Percentiles rank a stretch among this genome's conserved stretches.
Evolutionary conservation across 2,329 filamentous ascomycete species (phyloP).

Genomic region (Colletotrichum shisoi): DNA sequence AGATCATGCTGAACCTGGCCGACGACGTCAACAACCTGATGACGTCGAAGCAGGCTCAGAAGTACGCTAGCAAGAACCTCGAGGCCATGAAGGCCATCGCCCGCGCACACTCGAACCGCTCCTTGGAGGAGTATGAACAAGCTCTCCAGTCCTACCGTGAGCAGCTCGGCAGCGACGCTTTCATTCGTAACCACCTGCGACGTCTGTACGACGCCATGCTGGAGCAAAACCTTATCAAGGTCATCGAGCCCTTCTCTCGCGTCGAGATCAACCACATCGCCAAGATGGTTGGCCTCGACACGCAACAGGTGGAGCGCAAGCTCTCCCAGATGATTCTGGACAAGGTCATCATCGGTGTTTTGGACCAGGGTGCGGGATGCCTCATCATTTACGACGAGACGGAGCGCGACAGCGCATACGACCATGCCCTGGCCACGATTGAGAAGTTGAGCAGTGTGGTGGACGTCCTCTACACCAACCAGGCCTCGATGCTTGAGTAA

Average conservation of each 20-base stretch:
- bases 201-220: conserved; percentile 97
- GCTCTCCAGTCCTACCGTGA: conserved; percentile 89
- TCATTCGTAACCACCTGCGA: conserved; percentile 96
- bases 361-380: conserved; percentile 97
- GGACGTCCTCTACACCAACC: conserved; percentile 96
- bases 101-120: conserved; percentile 92
- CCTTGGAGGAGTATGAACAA: conserved; percentile 95
- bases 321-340: conserved; percentile 99
- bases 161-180: conserved; percentile 91
- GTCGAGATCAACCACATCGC: conserved; percentile 97
- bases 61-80: conserved; percentile 93
- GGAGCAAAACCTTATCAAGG: conserved; percentile 99
- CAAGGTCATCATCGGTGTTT: conserved; percentile 96
- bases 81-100: conserved; percentile 99
- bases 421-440: conserved; percentile 91
- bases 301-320: conserved; percentile 96
- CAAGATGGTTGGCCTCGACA: conserved; percentile 96
- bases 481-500: conserved; percentile 93
- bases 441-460: conserved; percentile 98
- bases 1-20: conserved; percentile 97
- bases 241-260: conserved; percentile 97
- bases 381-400: conserved; percentile 97
- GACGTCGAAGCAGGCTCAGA: conserved; percentile 93
- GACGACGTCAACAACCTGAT: conserved; percentile 97
- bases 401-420: conserved; percentile 90